phyloP scores from a whole-genome alignment of 176 grass and related monocot species.

The Bolboschoenus planiculmis region DNA sequence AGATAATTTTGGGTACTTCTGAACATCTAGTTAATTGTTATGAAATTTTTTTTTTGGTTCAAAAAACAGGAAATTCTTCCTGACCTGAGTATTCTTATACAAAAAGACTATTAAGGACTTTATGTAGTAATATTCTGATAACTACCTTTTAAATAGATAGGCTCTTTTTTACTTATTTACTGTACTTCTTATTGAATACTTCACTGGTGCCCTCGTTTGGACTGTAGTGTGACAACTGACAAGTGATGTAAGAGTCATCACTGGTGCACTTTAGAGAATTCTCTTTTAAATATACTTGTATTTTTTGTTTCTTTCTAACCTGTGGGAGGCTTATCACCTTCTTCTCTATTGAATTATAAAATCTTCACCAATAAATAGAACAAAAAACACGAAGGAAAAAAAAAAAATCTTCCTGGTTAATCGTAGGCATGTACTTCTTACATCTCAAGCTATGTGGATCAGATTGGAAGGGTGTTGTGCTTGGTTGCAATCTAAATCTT shows the following conservation, averaged over 20 bases:
- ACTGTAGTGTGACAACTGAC: not conserved
- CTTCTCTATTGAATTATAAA: not conserved
- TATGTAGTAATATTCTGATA: not conserved
- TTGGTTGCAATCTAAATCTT: constrained; percentile 11
- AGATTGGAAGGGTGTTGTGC: constrained; percentile 8
- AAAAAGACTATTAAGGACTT: not conserved
- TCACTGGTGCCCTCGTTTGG: not conserved
- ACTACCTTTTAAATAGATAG: not conserved
- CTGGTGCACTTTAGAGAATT: not conserved
- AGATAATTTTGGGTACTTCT: not conserved
- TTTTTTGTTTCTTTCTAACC: not conserved
- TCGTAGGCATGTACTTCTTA: not conserved
- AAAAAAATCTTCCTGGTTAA: not conserved
- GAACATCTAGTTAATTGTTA: not conserved
- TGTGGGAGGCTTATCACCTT: not conserved
- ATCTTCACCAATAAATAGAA: not conserved
- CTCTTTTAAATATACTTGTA: not conserved
- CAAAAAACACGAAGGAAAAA: not conserved
- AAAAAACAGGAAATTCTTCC: not conserved
- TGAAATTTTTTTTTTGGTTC: not conserved
- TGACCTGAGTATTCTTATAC: not conserved
- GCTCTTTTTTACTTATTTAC: not conserved
- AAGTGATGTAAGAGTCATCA: not conserved
- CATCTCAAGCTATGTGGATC: not conserved
- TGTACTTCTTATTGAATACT: not conserved